Conservation (phyloP, 75 land plant species). For the Pseudotsuga menziesii region DNA sequence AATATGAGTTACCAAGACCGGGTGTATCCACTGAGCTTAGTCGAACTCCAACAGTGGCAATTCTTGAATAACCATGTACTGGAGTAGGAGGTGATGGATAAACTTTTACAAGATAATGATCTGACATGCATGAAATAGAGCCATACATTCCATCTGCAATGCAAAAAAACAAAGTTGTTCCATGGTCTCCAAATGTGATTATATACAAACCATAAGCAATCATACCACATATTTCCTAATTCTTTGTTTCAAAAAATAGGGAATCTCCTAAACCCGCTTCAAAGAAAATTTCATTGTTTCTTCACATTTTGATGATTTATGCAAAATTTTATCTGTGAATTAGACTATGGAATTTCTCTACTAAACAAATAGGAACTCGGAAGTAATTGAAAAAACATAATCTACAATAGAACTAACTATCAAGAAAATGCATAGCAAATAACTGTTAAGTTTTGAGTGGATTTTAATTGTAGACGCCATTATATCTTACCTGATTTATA, state of each 20-base stretch:
- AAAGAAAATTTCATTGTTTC: neutral
- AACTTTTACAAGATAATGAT: neutral
- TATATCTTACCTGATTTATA: neutral
- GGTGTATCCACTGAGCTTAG: neutral
- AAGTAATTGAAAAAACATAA: neutral
- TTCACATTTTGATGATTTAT: neutral
- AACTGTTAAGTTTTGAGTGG: neutral
- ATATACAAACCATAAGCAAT: neutral
- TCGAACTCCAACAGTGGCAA: neutral
- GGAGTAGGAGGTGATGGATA: conserved; percentile 9
- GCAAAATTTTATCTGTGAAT: neutral
- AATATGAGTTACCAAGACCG: conserved; percentile 13
- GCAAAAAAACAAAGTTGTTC: neutral
- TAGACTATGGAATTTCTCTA: neutral
- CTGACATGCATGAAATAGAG: neutral
- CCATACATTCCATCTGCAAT: conserved; percentile 5
- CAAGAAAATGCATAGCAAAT: neutral
- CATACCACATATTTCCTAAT: neutral
- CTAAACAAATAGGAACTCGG: neutral
- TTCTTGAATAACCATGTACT: neutral
- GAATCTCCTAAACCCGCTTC: neutral
- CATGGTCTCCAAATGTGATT: neutral
- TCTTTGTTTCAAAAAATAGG: neutral
- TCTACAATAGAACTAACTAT: neutral
- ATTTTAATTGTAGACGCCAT: neutral